Evolutionary conservation across 129 eudicot species (phyloP), one percentile per base, ranked within the genome.

Genomic region (Lactuca saligna): DNA sequence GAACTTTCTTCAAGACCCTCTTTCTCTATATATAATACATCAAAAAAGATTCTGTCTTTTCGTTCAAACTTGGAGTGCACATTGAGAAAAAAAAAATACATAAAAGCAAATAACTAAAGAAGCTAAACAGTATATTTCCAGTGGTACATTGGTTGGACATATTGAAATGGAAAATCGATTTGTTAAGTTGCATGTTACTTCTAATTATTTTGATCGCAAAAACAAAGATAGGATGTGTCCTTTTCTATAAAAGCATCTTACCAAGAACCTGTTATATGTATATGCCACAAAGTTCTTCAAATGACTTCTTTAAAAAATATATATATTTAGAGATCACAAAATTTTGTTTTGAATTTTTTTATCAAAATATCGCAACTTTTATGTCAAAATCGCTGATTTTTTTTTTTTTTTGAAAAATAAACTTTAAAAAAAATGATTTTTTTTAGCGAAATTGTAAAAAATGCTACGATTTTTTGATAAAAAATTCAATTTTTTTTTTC

Each of bases 21-120:
- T 41, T n/a, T 11, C 39, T 15, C 54, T 29, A 38, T 69, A 38
- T 69, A 69, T 55, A 69, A 54, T 49, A 53, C 54, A 39, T 69
- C 17, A 4, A 56, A 56, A 29, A 56, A 69, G 55, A 56, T 17
- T 17, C 17, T 34, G 5, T 17, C 32, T 34, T 33, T 68, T 17
- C 13, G 4, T 1, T 54, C 10, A 68, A 33, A 53, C 20, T 54
- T 54, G 62, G 20, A 11, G 15, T 10, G 20, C 29, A 66, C 15
- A 50, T 64, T 62, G 51, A 34, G 0, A 20, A 20, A 2, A 11
- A 65, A 15, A 34, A 17, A 17, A 15, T 3, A 54, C 34, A 15
- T 7, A 16, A 17, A 63, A 39, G 53, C 34, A 37, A 10, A 48
- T 37, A 39, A 17, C 46, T 37, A 39, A n/a, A 14, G 3, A 62